These are phyloP conservation scores for Pseudogymnoascus sp. DNA, from an alignment of 2,329 filamentous ascomycete species.

Conservation along the genomic window DNA sequence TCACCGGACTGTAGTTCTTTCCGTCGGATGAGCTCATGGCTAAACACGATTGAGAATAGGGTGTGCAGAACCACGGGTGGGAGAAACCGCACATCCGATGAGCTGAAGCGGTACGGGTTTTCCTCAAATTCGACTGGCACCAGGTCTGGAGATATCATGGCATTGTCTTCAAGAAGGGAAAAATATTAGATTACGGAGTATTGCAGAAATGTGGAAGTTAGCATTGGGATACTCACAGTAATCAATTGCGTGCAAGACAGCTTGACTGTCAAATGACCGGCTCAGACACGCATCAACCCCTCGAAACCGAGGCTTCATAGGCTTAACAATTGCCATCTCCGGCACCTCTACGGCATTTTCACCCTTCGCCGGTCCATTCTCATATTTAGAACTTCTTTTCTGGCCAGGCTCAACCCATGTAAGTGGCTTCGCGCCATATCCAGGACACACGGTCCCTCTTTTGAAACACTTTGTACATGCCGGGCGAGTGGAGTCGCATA, in stretches of 20 bases:
- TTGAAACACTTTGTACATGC: conserved; percentile 3
- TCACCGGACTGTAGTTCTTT: background rate
- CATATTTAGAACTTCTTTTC: background rate
- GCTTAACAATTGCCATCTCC: background rate
- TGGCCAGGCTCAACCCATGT: background rate
- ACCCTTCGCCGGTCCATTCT: too few relatives aligned
- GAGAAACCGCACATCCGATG: background rate
- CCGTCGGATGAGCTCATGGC: background rate
- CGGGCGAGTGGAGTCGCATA: background rate
- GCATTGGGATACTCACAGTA: background rate
- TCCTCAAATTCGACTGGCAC: background rate
- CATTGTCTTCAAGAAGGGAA: background rate
- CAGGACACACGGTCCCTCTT: background rate
- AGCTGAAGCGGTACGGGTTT: background rate
- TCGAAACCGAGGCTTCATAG: background rate
- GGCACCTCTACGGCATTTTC: background rate
- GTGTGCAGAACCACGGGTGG: background rate
- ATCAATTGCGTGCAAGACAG: background rate
- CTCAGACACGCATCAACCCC: background rate
- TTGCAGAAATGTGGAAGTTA: background rate
- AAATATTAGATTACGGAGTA: background rate
- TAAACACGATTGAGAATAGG: conserved; percentile 2
- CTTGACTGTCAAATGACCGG: background rate
- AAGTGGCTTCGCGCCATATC: background rate
- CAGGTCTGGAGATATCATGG: background rate